Evolutionary conservation across 1,139 yeast genomes (phyloP).

Genomic region (Casaregolazyma suthepensis): DNA sequence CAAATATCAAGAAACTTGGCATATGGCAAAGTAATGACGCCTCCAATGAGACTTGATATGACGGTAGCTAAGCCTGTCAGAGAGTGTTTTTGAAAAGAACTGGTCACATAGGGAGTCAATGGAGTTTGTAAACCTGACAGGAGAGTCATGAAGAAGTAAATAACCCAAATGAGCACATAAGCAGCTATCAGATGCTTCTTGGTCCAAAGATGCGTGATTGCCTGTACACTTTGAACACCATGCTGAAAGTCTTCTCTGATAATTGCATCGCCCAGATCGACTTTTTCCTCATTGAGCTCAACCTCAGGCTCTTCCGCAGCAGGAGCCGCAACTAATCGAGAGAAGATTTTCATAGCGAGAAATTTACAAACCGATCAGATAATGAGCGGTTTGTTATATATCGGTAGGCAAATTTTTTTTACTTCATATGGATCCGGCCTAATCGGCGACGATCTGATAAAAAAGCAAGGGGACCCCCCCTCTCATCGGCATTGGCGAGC

Average conservation of each 20-base stretch:
- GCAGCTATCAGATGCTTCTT: constrained; percentile 7
- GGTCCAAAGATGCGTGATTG: constrained; percentile 12
- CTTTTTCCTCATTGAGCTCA: not conserved
- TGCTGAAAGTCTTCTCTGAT: constrained; percentile 7
- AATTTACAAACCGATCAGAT: not conserved
- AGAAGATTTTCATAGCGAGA: not conserved
- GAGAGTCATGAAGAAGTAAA: constrained; percentile 13
- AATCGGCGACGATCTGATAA: not conserved
- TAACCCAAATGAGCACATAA: constrained; percentile 11
- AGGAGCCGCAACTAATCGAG: not conserved
- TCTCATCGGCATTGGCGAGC: not conserved
- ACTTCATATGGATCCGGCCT: not conserved
- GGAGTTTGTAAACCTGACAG: constrained; percentile 7
- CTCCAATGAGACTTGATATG: constrained; percentile 42
- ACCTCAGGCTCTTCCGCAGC: not conserved
- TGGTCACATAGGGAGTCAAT: constrained; percentile 13
- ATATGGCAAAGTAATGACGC: constrained; percentile 44
- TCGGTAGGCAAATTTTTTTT: not conserved
- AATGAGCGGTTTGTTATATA: not conserved
- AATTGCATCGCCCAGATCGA: not conserved
- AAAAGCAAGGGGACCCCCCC: not conserved
- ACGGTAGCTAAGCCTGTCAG: constrained; percentile 20
- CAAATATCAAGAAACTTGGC: constrained; percentile 30
- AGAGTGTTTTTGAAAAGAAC: constrained; percentile 16
- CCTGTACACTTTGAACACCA: constrained; percentile 12